Conservation (phyloP, 2,329 filamentous ascomycete species). For the Balansia obtecta region DNA sequence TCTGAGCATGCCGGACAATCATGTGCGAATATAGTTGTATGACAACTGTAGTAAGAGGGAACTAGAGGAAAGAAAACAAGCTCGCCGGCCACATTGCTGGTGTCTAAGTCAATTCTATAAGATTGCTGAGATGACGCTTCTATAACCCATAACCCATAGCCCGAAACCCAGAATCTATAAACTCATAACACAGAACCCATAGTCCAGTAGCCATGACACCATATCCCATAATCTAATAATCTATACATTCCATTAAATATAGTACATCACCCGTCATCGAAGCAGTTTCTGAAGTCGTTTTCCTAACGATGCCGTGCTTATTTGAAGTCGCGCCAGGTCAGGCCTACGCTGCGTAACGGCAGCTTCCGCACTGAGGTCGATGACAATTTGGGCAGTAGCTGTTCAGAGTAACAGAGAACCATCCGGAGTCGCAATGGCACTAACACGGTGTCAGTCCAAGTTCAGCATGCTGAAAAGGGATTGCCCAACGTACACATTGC, state of each 20-base stretch:
- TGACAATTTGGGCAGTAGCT: constrained; percentile 11
- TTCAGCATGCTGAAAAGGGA: not conserved
- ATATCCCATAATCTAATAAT: not conserved
- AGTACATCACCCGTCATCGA: not conserved
- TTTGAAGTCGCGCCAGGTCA: not conserved
- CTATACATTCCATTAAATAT: not conserved
- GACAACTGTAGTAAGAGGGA: not conserved
- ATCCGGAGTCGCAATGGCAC: constrained; percentile 12
- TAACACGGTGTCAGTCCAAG: constrained; percentile 4
- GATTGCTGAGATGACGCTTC: not conserved
- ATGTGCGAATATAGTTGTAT: not conserved
- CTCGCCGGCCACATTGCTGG: constrained; percentile 4
- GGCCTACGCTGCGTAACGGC: constrained; percentile 9
- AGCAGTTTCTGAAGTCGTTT: not conserved
- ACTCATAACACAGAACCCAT: not conserved
- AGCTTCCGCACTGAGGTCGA: constrained; percentile 10
- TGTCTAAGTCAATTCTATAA: constrained; percentile 1
- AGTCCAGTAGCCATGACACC: not conserved
- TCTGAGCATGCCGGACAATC: not conserved
- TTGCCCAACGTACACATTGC: constrained; percentile 9
- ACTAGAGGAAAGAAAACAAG: not conserved
- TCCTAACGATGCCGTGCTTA: not conserved
- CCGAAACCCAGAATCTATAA: not conserved
- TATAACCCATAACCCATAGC: not conserved
- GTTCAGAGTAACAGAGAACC: constrained; percentile 11